Evolutionary conservation across 768 basidiomycete genomes (phyloP), one percentile per base, ranked within the genome.

Genomic region (Rhodotorula toruloides): DNA sequence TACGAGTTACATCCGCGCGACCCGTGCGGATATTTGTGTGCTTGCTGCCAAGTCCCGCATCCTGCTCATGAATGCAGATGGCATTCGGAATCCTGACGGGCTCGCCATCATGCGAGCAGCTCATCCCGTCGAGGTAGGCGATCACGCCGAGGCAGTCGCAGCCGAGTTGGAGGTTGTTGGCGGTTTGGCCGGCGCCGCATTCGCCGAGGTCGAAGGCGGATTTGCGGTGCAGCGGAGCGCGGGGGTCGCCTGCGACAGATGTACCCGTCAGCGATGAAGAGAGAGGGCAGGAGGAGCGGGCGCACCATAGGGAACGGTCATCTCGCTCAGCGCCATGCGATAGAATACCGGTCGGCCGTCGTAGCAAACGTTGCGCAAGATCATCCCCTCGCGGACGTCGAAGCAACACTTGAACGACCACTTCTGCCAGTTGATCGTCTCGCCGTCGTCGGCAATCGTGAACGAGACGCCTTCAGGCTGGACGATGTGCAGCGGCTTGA

Each of bases 11-110:
- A 22, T 71, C 58, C 3, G 76, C 71, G 1, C 47, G 53, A 34
- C 71, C 72, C 16, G 75, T 74, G 40, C 76, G 65, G 68, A 69
- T 73, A 68, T 77, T 74, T 61, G 75, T 77, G 73, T 75, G 76
- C 63, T 77, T 77, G 66, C 72, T 75, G 7, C 65, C 58, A 48
- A 77, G 67, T 2, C 77, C 77, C 29, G 70, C 75, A 60, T 77
- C 77, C 57, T 53, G 50, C 54, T 62, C 76, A 59, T 77, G 76
- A 17, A 75, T 55, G 62, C 76, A 77, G n/a, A 77, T 69, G 22
- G 73, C 71, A 36, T 73, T 72, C 25, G 72, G 71, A 31, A 71
- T 47, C 10, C 32, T 49, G 37, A 54, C 54, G 1, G 68, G 64
- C 34, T 66, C 47, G 47, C 75, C 72, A 25, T 60, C n/a, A 32